Conservation (phyloP, 345 rosid species). For the Acer campestre region DNA sequence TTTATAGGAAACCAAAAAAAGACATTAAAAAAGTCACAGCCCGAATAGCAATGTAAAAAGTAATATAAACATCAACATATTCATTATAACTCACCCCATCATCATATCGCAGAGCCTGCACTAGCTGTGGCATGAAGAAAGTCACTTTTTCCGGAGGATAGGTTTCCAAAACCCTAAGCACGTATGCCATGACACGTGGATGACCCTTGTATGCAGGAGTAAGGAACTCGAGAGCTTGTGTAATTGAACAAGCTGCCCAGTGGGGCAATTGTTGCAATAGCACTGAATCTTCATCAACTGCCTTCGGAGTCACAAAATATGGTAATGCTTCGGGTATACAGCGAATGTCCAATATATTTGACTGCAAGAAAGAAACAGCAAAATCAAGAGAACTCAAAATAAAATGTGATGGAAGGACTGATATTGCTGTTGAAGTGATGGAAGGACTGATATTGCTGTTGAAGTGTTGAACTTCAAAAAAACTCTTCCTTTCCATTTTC, state of each 20-base stretch:
- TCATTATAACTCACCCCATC: constrained; percentile 60
- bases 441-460: background rate
- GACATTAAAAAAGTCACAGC: constrained; percentile 1
- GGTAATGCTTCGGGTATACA: constrained; percentile 96
- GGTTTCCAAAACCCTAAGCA: constrained; percentile 94
- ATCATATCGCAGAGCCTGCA: constrained; percentile 92
- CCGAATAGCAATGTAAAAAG: background rate
- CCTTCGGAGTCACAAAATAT: constrained; percentile 89
- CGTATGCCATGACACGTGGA: constrained; percentile 99
- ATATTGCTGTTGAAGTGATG: background rate
- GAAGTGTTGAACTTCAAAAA: background rate
- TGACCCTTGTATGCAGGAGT: constrained; percentile 94
- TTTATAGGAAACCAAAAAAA: background rate
- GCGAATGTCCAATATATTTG: constrained; percentile 72
- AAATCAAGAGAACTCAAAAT: constrained; percentile 22
- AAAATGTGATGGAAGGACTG: background rate
- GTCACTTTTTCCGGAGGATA: constrained; percentile 98
- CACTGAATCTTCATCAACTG: constrained; percentile 89
- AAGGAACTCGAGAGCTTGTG: constrained; percentile 95
- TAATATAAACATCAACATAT: background rate
- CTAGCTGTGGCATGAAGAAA: constrained; percentile 98
- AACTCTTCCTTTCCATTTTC: background rate
- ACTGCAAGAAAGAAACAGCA: constrained; percentile 49
- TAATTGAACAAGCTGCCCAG: constrained; percentile 99
- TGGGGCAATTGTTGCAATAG: constrained; percentile 98